Conservation (phyloP, 2,329 filamentous ascomycete genomes). For the Didymella glomerata region DNA sequence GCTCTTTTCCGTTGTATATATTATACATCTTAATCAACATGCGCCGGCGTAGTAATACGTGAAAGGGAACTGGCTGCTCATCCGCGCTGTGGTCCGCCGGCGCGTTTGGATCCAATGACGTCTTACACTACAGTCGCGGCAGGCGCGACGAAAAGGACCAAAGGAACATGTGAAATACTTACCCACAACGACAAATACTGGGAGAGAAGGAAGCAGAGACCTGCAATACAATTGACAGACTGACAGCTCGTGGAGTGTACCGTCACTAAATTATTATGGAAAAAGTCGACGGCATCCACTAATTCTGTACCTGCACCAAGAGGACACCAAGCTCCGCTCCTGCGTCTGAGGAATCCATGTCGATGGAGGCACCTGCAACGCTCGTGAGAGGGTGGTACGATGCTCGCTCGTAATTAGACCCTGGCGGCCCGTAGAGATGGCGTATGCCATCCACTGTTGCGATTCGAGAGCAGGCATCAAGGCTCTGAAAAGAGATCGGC, state of each 20-base stretch:
- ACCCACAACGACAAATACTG: conserved; percentile 12
- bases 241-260: conserved; percentile 11
- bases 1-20: neutral
- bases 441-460: conserved; percentile 28
- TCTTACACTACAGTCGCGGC: conserved; percentile 29
- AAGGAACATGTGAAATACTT: conserved; percentile 14
- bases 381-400: conserved; percentile 45
- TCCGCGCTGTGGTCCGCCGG: conserved; percentile 4
- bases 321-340: conserved; percentile 27
- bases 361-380: conserved; percentile 26
- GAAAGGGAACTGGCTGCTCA: conserved; percentile 15
- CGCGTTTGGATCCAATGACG: conserved; percentile 28
- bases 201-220: conserved; percentile 4
- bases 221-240: conserved; percentile 5
- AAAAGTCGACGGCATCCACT: conserved; percentile 31
- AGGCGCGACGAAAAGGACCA: neutral
- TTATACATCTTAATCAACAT: conserved; percentile 4
- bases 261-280: conserved; percentile 21
- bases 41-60: conserved; percentile 19
- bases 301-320: conserved; percentile 30
- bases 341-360: conserved; percentile 32
- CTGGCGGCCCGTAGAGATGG: conserved; percentile 33
- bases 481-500: conserved; percentile 25
- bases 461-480: conserved; percentile 23
- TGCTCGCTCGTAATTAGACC: conserved; percentile 28